Evolutionary conservation across 208 protist genomes (phyloP).

Genomic region (Strigomonas culicis): DNA sequence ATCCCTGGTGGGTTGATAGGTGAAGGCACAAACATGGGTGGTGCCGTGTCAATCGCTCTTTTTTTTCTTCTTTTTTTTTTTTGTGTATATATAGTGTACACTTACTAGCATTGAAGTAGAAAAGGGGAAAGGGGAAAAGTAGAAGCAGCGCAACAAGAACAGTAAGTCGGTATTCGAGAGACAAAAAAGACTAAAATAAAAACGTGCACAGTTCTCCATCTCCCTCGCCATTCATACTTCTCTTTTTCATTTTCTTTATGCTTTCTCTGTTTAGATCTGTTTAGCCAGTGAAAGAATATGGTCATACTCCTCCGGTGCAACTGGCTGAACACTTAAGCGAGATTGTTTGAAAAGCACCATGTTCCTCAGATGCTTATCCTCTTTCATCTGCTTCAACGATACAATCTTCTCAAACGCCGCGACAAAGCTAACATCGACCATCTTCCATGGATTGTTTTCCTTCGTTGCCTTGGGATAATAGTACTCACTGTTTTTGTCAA

Average conservation of each 20-base stretch:
- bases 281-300: constrained; percentile 44
- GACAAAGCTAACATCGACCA: constrained; percentile 81
- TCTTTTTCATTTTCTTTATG: too few relatives aligned
- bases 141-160: neutral
- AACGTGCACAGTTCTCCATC: neutral
- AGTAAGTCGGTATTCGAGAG: neutral
- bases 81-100: neutral
- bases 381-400: constrained; percentile 49
- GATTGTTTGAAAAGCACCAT: constrained; percentile 72
- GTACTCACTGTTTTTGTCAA: constrained; percentile 72
- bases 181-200: neutral
- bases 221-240: neutral
- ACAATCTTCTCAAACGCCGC: constrained; percentile 55
- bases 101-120: neutral
- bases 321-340: constrained; percentile 76
- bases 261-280: neutral
- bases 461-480: constrained; percentile 57
- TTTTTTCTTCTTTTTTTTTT: neutral
- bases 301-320: constrained; percentile 50
- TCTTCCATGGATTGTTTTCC: constrained; percentile 79
- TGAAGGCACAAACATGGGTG: neutral
- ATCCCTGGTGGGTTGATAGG: neutral
- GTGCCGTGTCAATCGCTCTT: neutral
- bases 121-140: neutral
- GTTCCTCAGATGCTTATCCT: constrained; percentile 34